Conservation (phyloP, 106 monocot species). For the Acorus gramineus region DNA sequence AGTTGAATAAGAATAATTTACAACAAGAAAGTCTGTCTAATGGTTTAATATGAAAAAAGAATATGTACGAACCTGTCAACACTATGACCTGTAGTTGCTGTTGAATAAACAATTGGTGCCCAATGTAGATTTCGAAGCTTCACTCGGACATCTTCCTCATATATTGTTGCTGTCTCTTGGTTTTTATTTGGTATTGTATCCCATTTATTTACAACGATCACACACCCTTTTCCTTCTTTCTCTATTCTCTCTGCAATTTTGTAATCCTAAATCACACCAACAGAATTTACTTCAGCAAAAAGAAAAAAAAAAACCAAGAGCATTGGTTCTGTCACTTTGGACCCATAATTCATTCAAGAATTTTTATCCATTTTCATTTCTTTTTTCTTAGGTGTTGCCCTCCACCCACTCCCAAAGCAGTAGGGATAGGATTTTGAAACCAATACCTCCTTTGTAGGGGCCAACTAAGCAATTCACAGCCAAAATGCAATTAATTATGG, state of each 20-base stretch:
- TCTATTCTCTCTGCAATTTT: constrained; percentile 95
- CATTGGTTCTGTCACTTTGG: no score
- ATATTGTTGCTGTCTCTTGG: constrained; percentile 56
- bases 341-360: no score
- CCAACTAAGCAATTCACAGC: no score
- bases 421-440: no score
- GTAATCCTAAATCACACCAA: constrained; percentile 42
- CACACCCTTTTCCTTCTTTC: constrained; percentile 94
- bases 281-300: not conserved
- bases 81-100: constrained; percentile 63
- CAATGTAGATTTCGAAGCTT: constrained; percentile 83
- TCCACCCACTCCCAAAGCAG: no score
- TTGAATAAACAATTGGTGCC: constrained; percentile 93
- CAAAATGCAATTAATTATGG: no score
- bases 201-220: constrained; percentile 97
- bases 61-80: constrained; percentile 59
- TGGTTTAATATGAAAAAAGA: not conserved
- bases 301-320: constrained; percentile 1
- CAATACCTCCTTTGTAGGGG: no score
- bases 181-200: constrained; percentile 95
- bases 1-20: not conserved
- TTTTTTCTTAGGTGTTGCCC: no score
- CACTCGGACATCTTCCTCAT: constrained; percentile 90
- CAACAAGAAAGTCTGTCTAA: not conserved
- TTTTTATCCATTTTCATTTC: no score